phyloP scores from a whole-genome alignment of 148 eudicot species.

The Nepenthes gracilis region DNA sequence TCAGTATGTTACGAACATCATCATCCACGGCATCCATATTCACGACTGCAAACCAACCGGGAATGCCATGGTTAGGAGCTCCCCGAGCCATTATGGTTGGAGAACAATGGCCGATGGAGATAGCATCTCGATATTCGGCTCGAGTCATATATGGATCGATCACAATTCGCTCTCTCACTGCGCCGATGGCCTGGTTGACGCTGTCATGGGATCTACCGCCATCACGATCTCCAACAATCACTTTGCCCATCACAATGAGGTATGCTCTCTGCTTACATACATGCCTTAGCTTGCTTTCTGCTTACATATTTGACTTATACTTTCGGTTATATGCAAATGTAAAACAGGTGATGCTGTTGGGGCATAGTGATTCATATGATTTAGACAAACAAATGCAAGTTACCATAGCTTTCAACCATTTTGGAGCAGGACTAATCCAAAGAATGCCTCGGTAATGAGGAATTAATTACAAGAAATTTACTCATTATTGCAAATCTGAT shows the following conservation, averaged over 20 bases:
- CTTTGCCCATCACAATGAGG: constrained; percentile 8
- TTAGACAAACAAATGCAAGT: constrained; percentile 8
- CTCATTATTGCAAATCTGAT: no score
- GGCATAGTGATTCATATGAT: constrained; percentile 5
- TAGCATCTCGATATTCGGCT: constrained; percentile 1
- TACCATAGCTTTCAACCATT: constrained; percentile 11
- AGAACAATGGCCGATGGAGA: constrained; percentile 6
- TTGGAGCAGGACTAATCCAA: constrained; percentile 5
- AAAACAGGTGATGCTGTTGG: constrained; percentile 9
- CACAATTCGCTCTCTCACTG: constrained; percentile 4
- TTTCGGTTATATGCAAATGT: neutral
- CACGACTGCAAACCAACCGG: constrained; percentile 7
- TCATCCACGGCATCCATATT: constrained; percentile 7
- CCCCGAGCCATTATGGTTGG: constrained; percentile 3
- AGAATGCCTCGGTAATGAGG: constrained; percentile 7
- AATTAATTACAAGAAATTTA: no score
- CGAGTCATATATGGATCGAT: constrained; percentile 6
- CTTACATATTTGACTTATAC: neutral
- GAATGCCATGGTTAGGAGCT: constrained; percentile 4
- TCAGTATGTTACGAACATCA: constrained; percentile 5
- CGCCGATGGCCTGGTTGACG: constrained; percentile 9
- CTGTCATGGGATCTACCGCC: constrained; percentile 6
- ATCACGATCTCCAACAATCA: constrained; percentile 8
- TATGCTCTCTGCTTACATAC: neutral
- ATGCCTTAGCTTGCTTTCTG: neutral